phyloP scores from a whole-genome alignment of 305 asterid genomes.

The Salvia sclarea region DNA sequence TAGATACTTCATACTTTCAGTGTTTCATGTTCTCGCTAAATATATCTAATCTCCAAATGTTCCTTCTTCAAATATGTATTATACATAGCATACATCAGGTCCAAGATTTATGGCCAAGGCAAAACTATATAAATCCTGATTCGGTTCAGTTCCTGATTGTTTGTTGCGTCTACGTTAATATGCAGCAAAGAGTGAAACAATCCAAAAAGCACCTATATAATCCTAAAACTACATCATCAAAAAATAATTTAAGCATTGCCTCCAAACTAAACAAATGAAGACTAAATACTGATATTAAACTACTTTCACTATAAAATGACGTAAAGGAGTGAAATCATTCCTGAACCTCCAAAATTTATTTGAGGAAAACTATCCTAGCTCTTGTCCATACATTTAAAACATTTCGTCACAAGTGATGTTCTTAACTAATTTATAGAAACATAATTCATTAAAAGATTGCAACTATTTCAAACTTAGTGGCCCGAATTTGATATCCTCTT shows the following conservation, averaged over 20 bases:
- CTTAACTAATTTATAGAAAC: not conserved
- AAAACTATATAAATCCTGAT: not conserved
- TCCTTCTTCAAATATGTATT: not conserved
- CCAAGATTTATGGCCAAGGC: conserved; percentile 2
- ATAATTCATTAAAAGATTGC: too few species aligned
- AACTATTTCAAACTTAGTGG: not conserved
- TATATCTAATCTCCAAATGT: not conserved
- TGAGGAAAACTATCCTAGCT: not conserved
- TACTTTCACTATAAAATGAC: not conserved
- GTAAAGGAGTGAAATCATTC: not conserved
- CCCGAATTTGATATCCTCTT: not conserved
- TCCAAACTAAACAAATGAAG: conserved; percentile 5
- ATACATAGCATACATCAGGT: not conserved
- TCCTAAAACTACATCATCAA: not conserved
- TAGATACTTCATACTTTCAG: not conserved
- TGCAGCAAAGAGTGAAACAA: conserved; percentile 10
- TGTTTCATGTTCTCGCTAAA: not conserved
- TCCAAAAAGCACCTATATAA: not conserved
- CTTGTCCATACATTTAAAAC: not conserved
- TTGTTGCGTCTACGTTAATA: not conserved
- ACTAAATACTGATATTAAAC: not conserved
- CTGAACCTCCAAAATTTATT: not conserved
- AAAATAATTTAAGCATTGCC: not conserved
- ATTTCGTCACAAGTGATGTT: not conserved
- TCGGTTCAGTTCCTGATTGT: not conserved